Percentiles rank a stretch among this genome's conserved stretches.
phyloP scores from a whole-genome alignment of 441 rosid species.

The Pelargonium cotyledonis region DNA sequence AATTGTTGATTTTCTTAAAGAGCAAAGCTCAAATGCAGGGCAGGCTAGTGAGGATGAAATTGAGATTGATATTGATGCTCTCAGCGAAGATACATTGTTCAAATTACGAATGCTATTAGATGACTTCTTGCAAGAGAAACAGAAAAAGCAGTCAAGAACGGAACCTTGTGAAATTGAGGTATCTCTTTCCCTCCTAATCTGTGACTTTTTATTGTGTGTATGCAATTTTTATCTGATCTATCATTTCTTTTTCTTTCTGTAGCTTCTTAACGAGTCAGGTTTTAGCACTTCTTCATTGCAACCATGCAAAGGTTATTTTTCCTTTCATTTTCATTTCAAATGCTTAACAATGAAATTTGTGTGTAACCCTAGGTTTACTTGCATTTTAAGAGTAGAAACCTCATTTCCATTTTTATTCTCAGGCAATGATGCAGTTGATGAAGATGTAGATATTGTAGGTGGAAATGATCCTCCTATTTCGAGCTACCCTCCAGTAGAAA shows the following conservation, averaged over 20 bases:
- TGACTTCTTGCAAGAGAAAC: slow-evolving; percentile 50
- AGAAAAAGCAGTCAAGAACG: slow-evolving; percentile 36
- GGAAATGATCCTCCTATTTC: slow-evolving; percentile 59
- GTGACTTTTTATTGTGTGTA: background rate
- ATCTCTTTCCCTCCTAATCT: slow-evolving; percentile 12
- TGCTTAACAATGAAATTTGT: background rate
- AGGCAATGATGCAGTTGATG: slow-evolving; percentile 59
- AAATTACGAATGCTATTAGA: slow-evolving; percentile 61
- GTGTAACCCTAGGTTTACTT: background rate
- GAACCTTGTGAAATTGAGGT: slow-evolving; percentile 84
- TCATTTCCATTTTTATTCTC: slow-evolving; percentile 15
- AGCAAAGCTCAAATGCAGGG: slow-evolving; percentile 45
- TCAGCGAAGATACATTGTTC: slow-evolving; percentile 58
- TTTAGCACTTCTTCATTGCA: slow-evolving; percentile 57
- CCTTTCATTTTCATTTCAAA: background rate
- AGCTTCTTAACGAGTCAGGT: slow-evolving; percentile 63
- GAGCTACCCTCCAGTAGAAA: slow-evolving; percentile 43
- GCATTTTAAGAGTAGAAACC: background rate
- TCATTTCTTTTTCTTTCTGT: slow-evolving; percentile 24
- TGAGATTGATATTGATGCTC: slow-evolving; percentile 77
- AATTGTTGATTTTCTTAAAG: slow-evolving; percentile 59
- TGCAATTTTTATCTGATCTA: slow-evolving; percentile 5
- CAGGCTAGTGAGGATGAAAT: slow-evolving; percentile 65
- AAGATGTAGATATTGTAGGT: slow-evolving; percentile 75
- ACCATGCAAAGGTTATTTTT: slow-evolving; percentile 51